These are phyloP conservation scores for Geranium rotundifolium DNA, from an alignment of 345 rosid species.

Conservation along the genomic window DNA sequence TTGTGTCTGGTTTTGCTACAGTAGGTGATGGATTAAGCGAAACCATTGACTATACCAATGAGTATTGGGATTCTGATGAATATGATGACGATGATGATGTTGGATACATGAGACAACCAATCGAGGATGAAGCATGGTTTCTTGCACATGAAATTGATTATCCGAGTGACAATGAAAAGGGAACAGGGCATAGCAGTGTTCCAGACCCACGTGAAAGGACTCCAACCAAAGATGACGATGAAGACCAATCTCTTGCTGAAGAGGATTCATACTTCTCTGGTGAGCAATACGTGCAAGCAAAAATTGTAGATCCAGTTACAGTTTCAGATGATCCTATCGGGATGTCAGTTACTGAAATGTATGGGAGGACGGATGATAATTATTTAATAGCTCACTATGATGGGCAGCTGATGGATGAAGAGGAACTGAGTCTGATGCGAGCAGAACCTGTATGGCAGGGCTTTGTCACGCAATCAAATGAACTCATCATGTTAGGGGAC, in stretches of 20 bases:
- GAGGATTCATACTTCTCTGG: conserved; percentile 96
- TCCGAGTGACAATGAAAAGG: conserved; percentile 97
- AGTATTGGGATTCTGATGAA: conserved; percentile 99
- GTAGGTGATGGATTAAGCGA: conserved; percentile 93
- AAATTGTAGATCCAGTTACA: conserved; percentile 46
- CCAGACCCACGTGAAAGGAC: conserved; percentile 78
- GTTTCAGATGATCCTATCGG: conserved; percentile 71
- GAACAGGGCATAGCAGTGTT: conserved; percentile 63
- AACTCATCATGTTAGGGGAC: conserved; percentile 48
- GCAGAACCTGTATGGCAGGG: conserved; percentile 96
- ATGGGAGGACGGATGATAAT: conserved; percentile 42
- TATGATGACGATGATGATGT: conserved; percentile 97
- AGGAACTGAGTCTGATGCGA: conserved; percentile 64
- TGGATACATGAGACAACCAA: conserved; percentile 95
- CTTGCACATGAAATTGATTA: conserved; percentile 97
- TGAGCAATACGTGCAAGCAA: conserved; percentile 57
- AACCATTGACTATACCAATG: conserved; percentile 80
- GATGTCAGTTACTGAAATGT: conserved; percentile 51
- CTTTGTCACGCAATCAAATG: conserved; percentile 77
- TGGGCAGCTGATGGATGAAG: conserved; percentile 81
- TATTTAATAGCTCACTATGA: conserved; percentile 63
- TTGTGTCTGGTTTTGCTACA: conserved; percentile 97
- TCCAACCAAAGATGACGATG: conserved; percentile 73
- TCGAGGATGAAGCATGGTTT: conserved; percentile 98
- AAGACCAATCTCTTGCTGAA: conserved; percentile 83